Conservation (phyloP, 495 filamentous ascomycete species). For the Bombardia bombarda region DNA sequence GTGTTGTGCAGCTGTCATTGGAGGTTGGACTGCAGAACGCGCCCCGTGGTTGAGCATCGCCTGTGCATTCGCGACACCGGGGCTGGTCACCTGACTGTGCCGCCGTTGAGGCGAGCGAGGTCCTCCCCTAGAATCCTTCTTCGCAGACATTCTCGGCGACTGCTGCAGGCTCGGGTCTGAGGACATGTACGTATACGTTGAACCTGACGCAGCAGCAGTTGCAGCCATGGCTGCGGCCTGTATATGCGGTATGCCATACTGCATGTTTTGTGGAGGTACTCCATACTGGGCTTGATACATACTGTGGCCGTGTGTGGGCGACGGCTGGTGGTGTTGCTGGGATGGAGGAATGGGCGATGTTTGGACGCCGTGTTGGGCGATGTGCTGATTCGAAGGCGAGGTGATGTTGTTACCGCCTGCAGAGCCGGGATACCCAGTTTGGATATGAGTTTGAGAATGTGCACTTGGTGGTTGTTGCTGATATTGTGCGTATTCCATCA, state of each 20-base stretch:
- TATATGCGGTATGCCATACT: slow-evolving; percentile 51
- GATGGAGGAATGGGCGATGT: slow-evolving; percentile 57
- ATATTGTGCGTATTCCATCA: slow-evolving; percentile 67
- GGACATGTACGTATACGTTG: slow-evolving; percentile 49
- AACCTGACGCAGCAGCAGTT: slow-evolving; percentile 60
- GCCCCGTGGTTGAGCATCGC: slow-evolving; percentile 49
- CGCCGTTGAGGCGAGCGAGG: slow-evolving; percentile 50
- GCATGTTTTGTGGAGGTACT: slow-evolving; percentile 49
- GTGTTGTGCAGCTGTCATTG: slow-evolving; percentile 38
- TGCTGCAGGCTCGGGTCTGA: slow-evolving; percentile 48
- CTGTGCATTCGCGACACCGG: slow-evolving; percentile 48
- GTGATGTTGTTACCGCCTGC: slow-evolving; percentile 53
- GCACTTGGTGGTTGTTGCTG: slow-evolving; percentile 50
- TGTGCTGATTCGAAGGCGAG: slow-evolving; percentile 46
- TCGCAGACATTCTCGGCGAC: slow-evolving; percentile 52
- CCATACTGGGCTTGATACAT: slow-evolving; percentile 54
- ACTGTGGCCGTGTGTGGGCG: slow-evolving; percentile 45
- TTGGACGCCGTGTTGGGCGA: slow-evolving; percentile 44
- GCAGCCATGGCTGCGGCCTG: slow-evolving; percentile 64
- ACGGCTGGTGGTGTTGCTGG: slow-evolving; percentile 45
- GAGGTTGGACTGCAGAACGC: slow-evolving; percentile 34
- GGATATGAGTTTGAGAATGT: slow-evolving; percentile 38
- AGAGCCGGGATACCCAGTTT: slow-evolving; percentile 41
- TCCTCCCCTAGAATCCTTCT: slow-evolving; percentile 48
- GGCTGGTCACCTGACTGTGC: slow-evolving; percentile 59